phyloP scores from a whole-genome alignment of 176 grass and related monocot species.

The Paspalum vaginatum region DNA sequence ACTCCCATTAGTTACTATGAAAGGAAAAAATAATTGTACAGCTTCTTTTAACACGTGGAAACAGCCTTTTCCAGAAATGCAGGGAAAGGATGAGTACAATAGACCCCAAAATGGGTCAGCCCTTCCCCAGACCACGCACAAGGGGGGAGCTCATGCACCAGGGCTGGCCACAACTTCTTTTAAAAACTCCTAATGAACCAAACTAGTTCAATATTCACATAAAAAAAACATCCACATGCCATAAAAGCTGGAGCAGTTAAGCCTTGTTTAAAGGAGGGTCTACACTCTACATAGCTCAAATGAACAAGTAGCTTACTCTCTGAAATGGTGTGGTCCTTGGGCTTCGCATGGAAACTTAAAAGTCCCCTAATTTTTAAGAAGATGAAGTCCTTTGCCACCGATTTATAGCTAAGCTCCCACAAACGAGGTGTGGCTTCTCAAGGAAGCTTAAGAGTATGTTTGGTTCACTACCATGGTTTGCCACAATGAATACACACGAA shows the following conservation, averaged over 20 bases:
- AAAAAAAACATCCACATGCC: not conserved
- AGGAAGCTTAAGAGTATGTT: not conserved
- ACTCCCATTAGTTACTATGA: not conserved
- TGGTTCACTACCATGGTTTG: not conserved
- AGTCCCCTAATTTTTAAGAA: not conserved
- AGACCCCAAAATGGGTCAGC: too few species aligned
- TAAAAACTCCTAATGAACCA: conserved; percentile 3
- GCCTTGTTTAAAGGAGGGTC: not conserved
- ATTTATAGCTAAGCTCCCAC: not conserved
- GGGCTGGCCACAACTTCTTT: too few species aligned
- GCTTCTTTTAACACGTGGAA: not conserved
- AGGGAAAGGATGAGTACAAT: too few species aligned
- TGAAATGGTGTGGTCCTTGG: not conserved
- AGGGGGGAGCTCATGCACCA: too few species aligned
- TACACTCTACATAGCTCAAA: not conserved
- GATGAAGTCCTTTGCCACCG: not conserved
- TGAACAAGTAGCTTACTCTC: not conserved
- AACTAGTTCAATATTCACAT: not conserved
- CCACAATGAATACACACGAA: not conserved
- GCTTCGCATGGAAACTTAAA: not conserved
- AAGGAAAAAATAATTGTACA: conserved; percentile 1
- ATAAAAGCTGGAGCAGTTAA: not conserved
- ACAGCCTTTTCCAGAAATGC: too few species aligned
- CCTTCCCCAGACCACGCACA: too few species aligned
- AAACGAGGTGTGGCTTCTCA: not conserved